phyloP scores from a whole-genome alignment of 306 rosid species.

The Prunus mira region DNA sequence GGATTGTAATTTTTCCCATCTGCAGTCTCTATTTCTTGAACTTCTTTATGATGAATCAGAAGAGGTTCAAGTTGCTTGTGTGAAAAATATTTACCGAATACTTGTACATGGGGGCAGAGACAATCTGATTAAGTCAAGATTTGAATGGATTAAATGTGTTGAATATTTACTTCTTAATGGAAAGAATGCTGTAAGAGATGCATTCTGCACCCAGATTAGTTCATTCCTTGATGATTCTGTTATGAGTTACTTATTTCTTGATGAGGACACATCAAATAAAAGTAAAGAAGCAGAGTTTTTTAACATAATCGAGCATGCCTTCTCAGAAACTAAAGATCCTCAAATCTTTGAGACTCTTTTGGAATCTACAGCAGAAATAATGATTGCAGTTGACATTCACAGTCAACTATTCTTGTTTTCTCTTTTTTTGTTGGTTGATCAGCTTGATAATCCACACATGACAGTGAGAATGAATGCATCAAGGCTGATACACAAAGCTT shows the following conservation, averaged over 20 bases:
- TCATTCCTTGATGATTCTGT: conserved; percentile 58
- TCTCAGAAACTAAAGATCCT: conserved; percentile 50
- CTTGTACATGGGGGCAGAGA: conserved; percentile 56
- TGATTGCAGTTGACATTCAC: conserved; percentile 63
- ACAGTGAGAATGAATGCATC: conserved; percentile 78
- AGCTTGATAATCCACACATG: conserved; percentile 75
- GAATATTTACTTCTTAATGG: conserved; percentile 54
- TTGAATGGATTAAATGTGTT: conserved; percentile 63
- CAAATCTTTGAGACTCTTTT: conserved; percentile 63
- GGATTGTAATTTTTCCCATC: conserved; percentile 47
- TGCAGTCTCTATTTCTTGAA: conserved; percentile 60
- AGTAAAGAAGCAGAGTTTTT: conserved; percentile 59
- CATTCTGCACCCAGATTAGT: conserved; percentile 79
- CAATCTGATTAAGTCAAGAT: conserved; percentile 45
- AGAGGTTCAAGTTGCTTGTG: conserved; percentile 86
- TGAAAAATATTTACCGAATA: conserved; percentile 57
- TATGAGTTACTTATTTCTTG: conserved; percentile 48
- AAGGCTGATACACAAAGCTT: conserved; percentile 70
- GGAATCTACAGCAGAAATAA: conserved; percentile 76
- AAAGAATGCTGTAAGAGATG: conserved; percentile 69
- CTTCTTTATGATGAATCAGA: conserved; percentile 77
- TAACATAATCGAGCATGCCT: conserved; percentile 55
- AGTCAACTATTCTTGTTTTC: conserved; percentile 55
- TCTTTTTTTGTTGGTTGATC: conserved; percentile 79
- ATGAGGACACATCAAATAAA: conserved; percentile 38